Conservation (phyloP, 495 filamentous ascomycete genomes). For the Penicillium paxilli region DNA sequence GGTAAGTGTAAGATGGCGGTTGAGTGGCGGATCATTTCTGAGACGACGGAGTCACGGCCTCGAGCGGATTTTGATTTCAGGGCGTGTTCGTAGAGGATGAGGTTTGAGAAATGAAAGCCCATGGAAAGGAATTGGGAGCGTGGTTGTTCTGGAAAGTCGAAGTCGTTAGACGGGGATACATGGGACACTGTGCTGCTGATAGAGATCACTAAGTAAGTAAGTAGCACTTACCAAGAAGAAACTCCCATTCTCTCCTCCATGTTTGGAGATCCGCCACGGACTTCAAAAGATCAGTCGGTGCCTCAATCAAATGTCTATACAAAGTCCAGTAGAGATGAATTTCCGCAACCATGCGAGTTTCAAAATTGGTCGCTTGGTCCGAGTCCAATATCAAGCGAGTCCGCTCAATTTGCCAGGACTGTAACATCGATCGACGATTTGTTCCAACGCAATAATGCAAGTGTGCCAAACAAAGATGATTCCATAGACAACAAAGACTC, state of each 20-base stretch:
- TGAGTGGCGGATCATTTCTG: slow-evolving; percentile 45
- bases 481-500: slow-evolving; percentile 42
- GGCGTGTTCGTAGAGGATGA: slow-evolving; percentile 41
- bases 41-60: slow-evolving; percentile 36
- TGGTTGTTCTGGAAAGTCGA: slow-evolving; percentile 34
- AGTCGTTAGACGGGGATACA: no score
- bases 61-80: slow-evolving; percentile 36
- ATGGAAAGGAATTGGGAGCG: slow-evolving; percentile 49
- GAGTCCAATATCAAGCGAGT: slow-evolving; percentile 36
- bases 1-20: slow-evolving; percentile 42
- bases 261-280: slow-evolving; percentile 32
- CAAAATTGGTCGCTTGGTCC: slow-evolving; percentile 44
- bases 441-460: slow-evolving; percentile 50
- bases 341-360: slow-evolving; percentile 48
- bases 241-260: slow-evolving; percentile 44
- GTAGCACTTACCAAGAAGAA: slow-evolving; percentile 33
- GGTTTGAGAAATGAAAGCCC: slow-evolving; percentile 48
- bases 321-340: slow-evolving; percentile 47
- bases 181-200: neutral
- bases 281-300: slow-evolving; percentile 31
- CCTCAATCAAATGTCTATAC: slow-evolving; percentile 29
- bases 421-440: slow-evolving; percentile 37
- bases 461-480: slow-evolving; percentile 47
- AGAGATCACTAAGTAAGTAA: neutral
- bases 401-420: slow-evolving; percentile 37